These are phyloP conservation scores for Penicillium atrosanguineum DNA, from an alignment of 495 filamentous ascomycete species.

Conservation along the genomic window DNA sequence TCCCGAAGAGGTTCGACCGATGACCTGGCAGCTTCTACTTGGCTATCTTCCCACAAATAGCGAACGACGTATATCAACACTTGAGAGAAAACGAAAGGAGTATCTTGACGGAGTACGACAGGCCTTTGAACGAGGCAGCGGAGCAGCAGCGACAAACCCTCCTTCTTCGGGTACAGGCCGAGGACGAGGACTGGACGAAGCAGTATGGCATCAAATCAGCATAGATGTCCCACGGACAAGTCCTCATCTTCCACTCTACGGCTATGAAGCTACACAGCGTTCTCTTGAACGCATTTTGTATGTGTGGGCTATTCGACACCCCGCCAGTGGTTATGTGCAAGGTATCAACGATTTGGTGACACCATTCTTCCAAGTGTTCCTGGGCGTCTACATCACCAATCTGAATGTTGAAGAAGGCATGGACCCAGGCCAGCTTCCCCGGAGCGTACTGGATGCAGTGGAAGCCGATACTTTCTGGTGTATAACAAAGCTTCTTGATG, in stretches of 20 bases:
- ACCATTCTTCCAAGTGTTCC: conserved; percentile 96
- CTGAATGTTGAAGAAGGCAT: conserved; percentile 89
- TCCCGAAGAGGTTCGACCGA: conserved; percentile 90
- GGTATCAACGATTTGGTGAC: conserved; percentile 98
- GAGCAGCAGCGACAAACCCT: conserved; percentile 27
- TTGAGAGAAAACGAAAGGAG: conserved; percentile 94
- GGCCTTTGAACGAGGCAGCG: conserved; percentile 76
- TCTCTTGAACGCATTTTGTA: conserved; percentile 93
- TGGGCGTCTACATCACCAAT: conserved; percentile 90
- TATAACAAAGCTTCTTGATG: conserved; percentile 91
- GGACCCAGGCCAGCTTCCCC: conserved; percentile 93
- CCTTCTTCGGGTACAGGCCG: conserved; percentile 44
- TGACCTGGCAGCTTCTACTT: conserved; percentile 96
- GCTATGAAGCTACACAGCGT: conserved; percentile 92
- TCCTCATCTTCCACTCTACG: conserved; percentile 89
- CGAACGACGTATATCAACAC: conserved; percentile 82
- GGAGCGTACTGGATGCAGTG: conserved; percentile 88
- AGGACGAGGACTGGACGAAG: conserved; percentile 81
- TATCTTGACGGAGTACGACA: conserved; percentile 95
- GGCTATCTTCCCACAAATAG: conserved; percentile 94
- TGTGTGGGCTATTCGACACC: conserved; percentile 96
- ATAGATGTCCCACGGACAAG: conserved; percentile 98
- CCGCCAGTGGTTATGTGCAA: conserved; percentile 95
- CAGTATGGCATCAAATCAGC: conserved; percentile 97
- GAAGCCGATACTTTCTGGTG: conserved; percentile 99